A percentile compares a stretch with the other conserved stretches of the same genome.
Conservation (phyloP, 345 rosid genomes). For the sweet orange (Citrus sinensis) region DNA sequence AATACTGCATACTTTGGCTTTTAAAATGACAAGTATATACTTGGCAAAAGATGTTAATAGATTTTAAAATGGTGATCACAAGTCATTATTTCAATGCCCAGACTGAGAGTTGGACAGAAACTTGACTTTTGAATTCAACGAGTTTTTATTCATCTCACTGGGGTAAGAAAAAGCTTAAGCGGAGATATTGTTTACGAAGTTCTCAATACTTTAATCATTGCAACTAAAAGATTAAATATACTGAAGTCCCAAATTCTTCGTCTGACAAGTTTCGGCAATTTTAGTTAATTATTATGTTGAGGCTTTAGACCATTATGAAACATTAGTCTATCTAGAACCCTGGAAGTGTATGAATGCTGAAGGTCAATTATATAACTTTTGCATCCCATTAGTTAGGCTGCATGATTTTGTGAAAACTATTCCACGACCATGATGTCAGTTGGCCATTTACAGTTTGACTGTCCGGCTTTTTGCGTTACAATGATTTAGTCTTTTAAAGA, state of each 20-base stretch:
- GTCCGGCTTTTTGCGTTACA: neutral
- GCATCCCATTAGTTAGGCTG: neutral
- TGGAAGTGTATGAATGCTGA: neutral
- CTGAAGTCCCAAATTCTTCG: neutral
- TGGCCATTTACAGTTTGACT: neutral
- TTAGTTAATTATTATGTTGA: neutral
- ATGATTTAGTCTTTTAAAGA: neutral
- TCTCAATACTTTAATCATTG: neutral
- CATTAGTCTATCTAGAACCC: neutral
- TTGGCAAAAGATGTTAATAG: neutral
- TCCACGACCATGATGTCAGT: neutral
- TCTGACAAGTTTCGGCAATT: neutral
- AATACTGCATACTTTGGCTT: neutral
- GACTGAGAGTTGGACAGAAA: neutral
- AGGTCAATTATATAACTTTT: neutral
- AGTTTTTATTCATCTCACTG: neutral
- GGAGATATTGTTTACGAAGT: neutral
- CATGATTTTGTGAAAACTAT: slow-evolving; percentile 9
- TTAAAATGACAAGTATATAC: neutral
- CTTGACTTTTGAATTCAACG: neutral
- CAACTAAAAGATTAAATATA: neutral
- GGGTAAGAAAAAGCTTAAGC: neutral
- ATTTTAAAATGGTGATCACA: neutral
- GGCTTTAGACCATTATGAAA: neutral
- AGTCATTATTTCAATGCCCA: neutral